Evolutionary conservation across 2,329 filamentous ascomycete species (phyloP), one percentile per base, ranked within the genome.

Genomic region (Paecilomyces sp.): DNA sequence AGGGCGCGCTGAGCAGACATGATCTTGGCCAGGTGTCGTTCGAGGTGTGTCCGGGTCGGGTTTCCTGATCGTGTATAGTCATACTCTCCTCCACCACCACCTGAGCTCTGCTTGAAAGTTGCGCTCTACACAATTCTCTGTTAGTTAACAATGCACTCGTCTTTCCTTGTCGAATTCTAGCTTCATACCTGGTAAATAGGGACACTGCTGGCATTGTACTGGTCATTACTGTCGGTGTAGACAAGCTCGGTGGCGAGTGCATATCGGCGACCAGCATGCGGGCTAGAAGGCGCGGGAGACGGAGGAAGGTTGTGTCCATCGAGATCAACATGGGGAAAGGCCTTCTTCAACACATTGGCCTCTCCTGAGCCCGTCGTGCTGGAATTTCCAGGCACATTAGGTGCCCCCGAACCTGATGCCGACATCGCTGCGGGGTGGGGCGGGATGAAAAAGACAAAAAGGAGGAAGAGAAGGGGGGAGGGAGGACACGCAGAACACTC

Each of bases 51-150:
- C 65, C 94, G 86, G 60, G 94, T 99, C 18, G 94, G 94, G 74
- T 99, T 99, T 59, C 94, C 94, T 36, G 92, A 97, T 62, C 95
- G 90, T 61, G 94, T 97, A 80, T 99, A 99, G 80, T 99, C 94
- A 77, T 97, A 99, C 76, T 97, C 92, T 66, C 86, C 89, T 61
- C 91, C 91, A 61, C 90, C 91, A 54, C 78, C 83, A 63, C 89
- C 88, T 18, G 89, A 91, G 24, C 85, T 85, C 77, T 97, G 94
- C 79, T 99, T 99, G 82, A 99, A 99, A 41, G 94, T 99, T 55
- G 94, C 95, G 55, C 91, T 96, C 83, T 88, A 64, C n/a, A 15
- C 13, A 24, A 24, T 30, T 15, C 1, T 53, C 8, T 53, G 25
- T 53, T 53, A 53, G 51, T 15, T 18, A 15, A 22, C 15, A 11